Evolutionary conservation across 2,329 filamentous ascomycete genomes (phyloP), one percentile per base, ranked within the genome.

Genomic region (Bretziella fagacearum): DNA sequence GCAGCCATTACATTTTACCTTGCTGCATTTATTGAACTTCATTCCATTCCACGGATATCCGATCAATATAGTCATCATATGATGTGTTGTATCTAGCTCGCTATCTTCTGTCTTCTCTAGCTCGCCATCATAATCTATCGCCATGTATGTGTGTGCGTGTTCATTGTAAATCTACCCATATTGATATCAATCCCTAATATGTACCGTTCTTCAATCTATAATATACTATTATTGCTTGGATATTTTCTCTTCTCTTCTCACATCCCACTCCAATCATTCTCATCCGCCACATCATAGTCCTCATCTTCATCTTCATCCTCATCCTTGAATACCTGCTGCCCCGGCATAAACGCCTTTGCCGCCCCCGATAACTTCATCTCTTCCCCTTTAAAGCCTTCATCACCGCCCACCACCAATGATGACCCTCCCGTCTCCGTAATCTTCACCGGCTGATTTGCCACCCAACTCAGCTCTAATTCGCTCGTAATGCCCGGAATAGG

Each of bases 381-480:
- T 17, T 33, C 30, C 5, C 15, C 27, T 20, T 29, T 30, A 20
- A 22, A 15, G 4, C 22, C 6, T 30, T n/a, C n/a, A 20, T 15
- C 26, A 29, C 11, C n/a, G n/a, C 20, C 27, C 2, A 2, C 25
- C 25, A 11, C 32, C 8, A 10, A 6, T 43, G 40, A 17, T 2
- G 17, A 30, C 32, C 40, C 25, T 22, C 15, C 18, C 13, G n/a
- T n/a, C n/a, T n/a, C n/a, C n/a, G n/a, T n/a, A n/a, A n/a, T 20
- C 22, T 30, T 10, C 15, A 8, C 15, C 40, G 17, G 26, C n/a
- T 8, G 7, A 29, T 55, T 64, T n/a, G 54, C 53, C 20, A 67
- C 67, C 83, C 83, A 89, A 1, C 71, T 60, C 32, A 84, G 59
- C 47, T 84, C 77, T 10, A 85, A 65, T 39, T 71, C 71, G 35